phyloP scores from a whole-genome alignment of 257 asterid species.

The Penstemon newberryi region DNA sequence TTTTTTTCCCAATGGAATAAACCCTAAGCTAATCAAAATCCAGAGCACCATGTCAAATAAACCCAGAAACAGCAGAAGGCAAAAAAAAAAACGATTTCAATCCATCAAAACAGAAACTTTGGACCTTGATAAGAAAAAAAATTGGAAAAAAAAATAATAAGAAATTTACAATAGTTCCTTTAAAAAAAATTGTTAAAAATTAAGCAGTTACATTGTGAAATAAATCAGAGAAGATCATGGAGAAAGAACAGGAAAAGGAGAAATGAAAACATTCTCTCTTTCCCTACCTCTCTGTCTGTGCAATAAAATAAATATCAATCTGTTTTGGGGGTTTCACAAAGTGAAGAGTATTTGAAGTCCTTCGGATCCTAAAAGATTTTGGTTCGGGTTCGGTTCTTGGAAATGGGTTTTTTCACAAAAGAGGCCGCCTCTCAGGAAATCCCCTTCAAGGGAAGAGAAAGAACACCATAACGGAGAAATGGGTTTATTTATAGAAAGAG shows the following conservation, averaged over 20 bases:
- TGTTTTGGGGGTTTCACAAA: slow-evolving; percentile 20
- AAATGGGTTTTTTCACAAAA: slow-evolving; percentile 37
- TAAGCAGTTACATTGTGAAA: slow-evolving; percentile 35
- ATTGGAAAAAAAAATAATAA: background rate
- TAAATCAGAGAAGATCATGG: slow-evolving; percentile 36
- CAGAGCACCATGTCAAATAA: slow-evolving; percentile 22
- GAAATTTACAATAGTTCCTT: slow-evolving; percentile 25
- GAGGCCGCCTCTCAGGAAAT: slow-evolving; percentile 46
- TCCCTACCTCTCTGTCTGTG: slow-evolving; percentile 46
- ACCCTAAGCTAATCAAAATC: slow-evolving; percentile 29
- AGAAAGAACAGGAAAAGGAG: slow-evolving; percentile 37
- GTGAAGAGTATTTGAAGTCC: slow-evolving; percentile 31
- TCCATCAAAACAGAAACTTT: slow-evolving; percentile 26
- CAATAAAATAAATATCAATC: slow-evolving; percentile 29
- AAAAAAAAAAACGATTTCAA: slow-evolving; percentile 9
- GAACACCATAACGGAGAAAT: accelerated
- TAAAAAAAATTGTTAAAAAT: background rate
- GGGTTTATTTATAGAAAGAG: slow-evolving; percentile 46
- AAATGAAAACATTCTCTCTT: slow-evolving; percentile 35
- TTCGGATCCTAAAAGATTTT: slow-evolving; percentile 39
- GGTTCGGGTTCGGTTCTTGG: slow-evolving; percentile 21
- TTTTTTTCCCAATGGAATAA: slow-evolving; percentile 40
- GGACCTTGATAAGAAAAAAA: slow-evolving; percentile 16
- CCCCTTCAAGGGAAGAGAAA: slow-evolving; percentile 43
- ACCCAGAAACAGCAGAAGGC: slow-evolving; percentile 14